Base-by-base conservation (phyloP, 805 yeast species). In the Myxozyma neotropica region DNA sequence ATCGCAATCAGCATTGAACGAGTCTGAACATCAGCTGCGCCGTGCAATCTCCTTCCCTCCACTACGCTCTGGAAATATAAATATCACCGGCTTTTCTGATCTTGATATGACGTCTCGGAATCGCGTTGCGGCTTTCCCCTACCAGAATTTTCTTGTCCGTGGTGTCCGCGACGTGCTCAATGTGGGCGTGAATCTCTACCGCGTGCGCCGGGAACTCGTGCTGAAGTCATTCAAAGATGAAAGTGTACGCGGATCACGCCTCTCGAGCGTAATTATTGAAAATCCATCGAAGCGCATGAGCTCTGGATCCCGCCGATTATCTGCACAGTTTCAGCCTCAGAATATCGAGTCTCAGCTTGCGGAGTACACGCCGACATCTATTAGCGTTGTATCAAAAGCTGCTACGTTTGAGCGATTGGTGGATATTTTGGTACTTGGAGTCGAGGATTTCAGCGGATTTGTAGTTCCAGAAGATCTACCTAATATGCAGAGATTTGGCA, bases 401-500 rank as follows among this genome's bases (percentile, higher is more conserved):
- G 94, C 94, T 1, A 80, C 88, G 0, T 73, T 89, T 57, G 94
- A 89, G 45, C 83, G 84, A 66, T 78, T 93, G 67, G 79, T 91
- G 55, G 97, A 93, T 72, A 79, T 92, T 23, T 74, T 93, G 53
- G 90, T 93, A 4, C 78, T 82, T 71, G 93, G 88, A 21, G 86
- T 81, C 40, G 81, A 81, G 66, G 83, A 81, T 56, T 90, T 83
- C 69, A 76, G 77, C 1, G 67, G 74, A 3, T 71, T 70, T 42
- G 63, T 68, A 7, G 36, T 55, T n/a, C 19, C 47, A 4, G 67
- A 55, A 4, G 73, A 70, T 21, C n/a, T 51, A 31, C 39, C 38
- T 2, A 24, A 36, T 19, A n/a, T 65, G 23, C 58, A 53, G 31
- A 31, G 48, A 13, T 49, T 31, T 12, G 43, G 58, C 4, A 53